phyloP scores from a whole-genome alignment of 768 basidiomycete species.

The Tubosaeta brunneosetosa region DNA sequence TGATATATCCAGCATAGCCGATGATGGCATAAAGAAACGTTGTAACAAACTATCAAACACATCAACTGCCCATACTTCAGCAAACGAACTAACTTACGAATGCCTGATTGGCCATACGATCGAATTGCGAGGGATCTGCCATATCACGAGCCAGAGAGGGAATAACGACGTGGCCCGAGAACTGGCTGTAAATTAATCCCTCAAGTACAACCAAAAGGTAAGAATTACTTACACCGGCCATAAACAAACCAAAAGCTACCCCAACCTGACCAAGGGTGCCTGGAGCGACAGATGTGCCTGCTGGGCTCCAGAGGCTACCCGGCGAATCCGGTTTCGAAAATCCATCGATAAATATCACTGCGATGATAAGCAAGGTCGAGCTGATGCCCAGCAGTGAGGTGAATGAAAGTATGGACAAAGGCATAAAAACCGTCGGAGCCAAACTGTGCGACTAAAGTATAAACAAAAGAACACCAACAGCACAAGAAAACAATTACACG shows the following conservation, averaged over 20 bases:
- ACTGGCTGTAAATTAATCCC: constrained; percentile 37
- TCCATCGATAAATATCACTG: constrained; percentile 81
- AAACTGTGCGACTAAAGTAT: constrained; percentile 43
- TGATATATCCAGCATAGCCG: constrained; percentile 80
- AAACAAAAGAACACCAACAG: background rate
- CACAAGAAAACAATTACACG: constrained; percentile 45
- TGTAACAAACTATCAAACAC: constrained; percentile 46
- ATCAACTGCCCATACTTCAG: background rate
- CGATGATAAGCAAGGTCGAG: constrained; percentile 69
- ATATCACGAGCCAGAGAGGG: constrained; percentile 90
- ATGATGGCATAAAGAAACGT: constrained; percentile 62
- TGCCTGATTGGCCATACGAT: constrained; percentile 78
- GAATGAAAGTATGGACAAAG: constrained; percentile 80
- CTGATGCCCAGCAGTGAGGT: constrained; percentile 83
- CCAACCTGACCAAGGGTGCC: constrained; percentile 57
- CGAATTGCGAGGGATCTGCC: constrained; percentile 75
- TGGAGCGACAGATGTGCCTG: constrained; percentile 58
- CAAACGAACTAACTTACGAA: constrained; percentile 53
- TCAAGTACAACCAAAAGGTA: background rate
- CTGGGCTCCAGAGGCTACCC: constrained; percentile 77
- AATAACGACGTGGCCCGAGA: constrained; percentile 89
- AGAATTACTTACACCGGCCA: constrained; percentile 68
- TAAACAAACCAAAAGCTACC: constrained; percentile 82
- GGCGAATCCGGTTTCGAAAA: constrained; percentile 65
- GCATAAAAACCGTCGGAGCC: constrained; percentile 80